Conservation (phyloP, 768 basidiomycete species). For the Kwoniella dejecticola region DNA sequence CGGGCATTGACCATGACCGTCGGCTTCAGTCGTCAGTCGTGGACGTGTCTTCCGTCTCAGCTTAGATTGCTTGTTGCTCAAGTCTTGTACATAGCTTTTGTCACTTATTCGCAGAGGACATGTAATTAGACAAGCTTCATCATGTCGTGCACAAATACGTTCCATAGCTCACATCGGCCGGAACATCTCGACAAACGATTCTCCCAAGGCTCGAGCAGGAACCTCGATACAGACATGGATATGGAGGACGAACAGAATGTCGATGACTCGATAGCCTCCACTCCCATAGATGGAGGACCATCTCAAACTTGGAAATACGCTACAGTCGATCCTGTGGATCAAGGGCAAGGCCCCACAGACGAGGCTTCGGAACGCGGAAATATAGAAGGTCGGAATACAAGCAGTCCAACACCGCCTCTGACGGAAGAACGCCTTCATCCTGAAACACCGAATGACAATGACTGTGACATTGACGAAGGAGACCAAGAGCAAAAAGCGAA, state of each 20-base stretch:
- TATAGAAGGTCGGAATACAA: neutral
- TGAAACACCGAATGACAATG: neutral
- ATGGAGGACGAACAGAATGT: constrained; percentile 22
- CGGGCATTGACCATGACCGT: constrained; percentile 3
- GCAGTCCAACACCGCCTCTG: neutral
- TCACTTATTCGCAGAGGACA: too few species aligned
- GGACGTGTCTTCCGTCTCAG: neutral
- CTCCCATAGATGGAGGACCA: constrained; percentile 2
- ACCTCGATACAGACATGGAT: constrained; percentile 8
- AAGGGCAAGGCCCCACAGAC: too few species aligned
- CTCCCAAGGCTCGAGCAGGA: too few species aligned
- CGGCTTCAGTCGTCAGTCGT: too few species aligned
- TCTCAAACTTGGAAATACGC: neutral
- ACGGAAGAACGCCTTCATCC: neutral
- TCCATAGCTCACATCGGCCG: too few species aligned
- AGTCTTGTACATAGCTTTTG: neutral
- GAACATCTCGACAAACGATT: too few species aligned
- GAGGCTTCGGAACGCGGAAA: too few species aligned
- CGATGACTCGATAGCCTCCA: constrained; percentile 20
- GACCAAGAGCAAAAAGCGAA: too few species aligned
- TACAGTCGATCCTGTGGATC: neutral
- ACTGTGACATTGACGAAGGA: too few species aligned
- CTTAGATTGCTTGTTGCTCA: neutral
- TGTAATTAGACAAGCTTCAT: too few species aligned
- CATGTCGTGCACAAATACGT: too few species aligned